Percentiles rank a stretch among this genome's conserved stretches.
Evolutionary conservation across 176 grass and related monocot genomes (phyloP).

Genomic region (Metroxylon sagu): DNA sequence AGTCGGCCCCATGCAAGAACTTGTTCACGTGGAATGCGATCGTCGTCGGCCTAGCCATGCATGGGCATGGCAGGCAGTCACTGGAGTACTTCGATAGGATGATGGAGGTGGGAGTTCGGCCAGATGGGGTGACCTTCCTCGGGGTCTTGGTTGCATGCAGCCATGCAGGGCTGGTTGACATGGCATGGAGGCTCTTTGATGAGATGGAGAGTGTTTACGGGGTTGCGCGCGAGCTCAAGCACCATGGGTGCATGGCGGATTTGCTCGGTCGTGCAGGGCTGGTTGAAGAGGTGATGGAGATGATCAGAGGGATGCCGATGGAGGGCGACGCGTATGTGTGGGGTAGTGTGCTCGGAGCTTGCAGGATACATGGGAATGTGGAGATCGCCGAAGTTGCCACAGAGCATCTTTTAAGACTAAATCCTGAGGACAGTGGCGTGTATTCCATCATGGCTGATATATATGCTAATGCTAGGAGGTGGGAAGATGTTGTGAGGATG

Average conservation of each 20-base stretch:
- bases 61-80: conserved; percentile 29
- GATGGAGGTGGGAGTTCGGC: conserved; percentile 21
- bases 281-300: conserved; percentile 38
- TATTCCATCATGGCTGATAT: conserved; percentile 51
- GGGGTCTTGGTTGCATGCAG: conserved; percentile 50
- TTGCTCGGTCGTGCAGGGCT: conserved; percentile 49
- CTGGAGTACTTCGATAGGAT: conserved; percentile 43
- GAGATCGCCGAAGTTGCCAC: conserved; percentile 40
- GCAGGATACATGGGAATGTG: conserved; percentile 44
- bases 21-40: conserved; percentile 58
- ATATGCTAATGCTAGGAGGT: conserved; percentile 35
- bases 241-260: conserved; percentile 64
- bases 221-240: conserved; percentile 38
- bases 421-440: conserved; percentile 38
- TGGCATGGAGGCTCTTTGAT: conserved; percentile 34
- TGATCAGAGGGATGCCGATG: conserved; percentile 45
- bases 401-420: conserved; percentile 33
- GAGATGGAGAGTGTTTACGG: conserved; percentile 40
- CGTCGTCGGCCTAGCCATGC: conserved; percentile 48
- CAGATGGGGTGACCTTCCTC: conserved; percentile 42
- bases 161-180: conserved; percentile 42
- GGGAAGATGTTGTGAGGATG: conserved; percentile 52
- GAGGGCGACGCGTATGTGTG: conserved; percentile 39
- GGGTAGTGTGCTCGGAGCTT: conserved; percentile 54
- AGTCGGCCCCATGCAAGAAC: conserved; percentile 20